Evolutionary conservation across 2,329 filamentous ascomycete species (phyloP).

Genomic region (Botrytis fabae): DNA sequence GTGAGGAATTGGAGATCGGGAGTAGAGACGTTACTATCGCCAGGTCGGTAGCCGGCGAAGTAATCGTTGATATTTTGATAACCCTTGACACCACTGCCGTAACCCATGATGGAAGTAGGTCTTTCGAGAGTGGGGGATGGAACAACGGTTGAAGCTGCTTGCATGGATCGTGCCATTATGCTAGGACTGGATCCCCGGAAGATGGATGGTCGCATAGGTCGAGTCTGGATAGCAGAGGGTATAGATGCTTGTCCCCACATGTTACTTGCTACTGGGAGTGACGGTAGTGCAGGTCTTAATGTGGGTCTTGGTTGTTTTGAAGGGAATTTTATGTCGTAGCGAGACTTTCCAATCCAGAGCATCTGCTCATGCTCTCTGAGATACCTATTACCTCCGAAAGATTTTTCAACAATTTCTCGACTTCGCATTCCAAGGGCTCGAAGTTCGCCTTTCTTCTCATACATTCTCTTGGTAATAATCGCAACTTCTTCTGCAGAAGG

Average conservation of each 20-base stretch:
- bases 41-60: constrained; percentile 9
- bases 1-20: constrained; percentile 20
- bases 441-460: constrained; percentile 56
- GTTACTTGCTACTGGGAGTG: constrained; percentile 16
- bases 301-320: not conserved
- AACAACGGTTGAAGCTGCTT: constrained; percentile 16
- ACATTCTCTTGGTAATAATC: constrained; percentile 56
- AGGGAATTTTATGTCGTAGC: constrained; percentile 16
- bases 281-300: constrained; percentile 12
- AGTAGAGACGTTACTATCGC: constrained; percentile 18
- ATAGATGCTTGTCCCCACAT: constrained; percentile 24
- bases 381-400: constrained; percentile 59
- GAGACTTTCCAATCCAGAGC: constrained; percentile 49
- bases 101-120: not conserved
- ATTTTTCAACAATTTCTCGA: constrained; percentile 58
- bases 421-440: constrained; percentile 59
- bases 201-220: constrained; percentile 15
- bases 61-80: constrained; percentile 8
- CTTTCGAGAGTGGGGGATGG: constrained; percentile 8
- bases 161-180: constrained; percentile 13
- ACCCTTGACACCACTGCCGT: constrained; percentile 6
- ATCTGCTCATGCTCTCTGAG: constrained; percentile 63
- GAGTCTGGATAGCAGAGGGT: constrained; percentile 13
- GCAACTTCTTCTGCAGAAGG: constrained; percentile 52
- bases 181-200: constrained; percentile 19